These are phyloP conservation scores for Pythium myriotylum DNA, from an alignment of 352 stramenopile genomes.

Conservation along the genomic window DNA sequence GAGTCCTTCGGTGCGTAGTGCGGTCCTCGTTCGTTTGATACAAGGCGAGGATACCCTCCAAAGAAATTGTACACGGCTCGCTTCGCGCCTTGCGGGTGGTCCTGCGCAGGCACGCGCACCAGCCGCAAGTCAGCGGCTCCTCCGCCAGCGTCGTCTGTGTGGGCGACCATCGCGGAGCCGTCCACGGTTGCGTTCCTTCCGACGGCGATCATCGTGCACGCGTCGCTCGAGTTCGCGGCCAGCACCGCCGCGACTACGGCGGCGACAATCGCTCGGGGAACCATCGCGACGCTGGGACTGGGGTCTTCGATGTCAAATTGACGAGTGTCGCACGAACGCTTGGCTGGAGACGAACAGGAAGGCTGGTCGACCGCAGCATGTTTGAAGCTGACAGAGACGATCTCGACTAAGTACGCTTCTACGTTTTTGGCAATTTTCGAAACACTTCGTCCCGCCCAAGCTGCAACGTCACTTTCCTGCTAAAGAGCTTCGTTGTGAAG, in stretches of 20 bases:
- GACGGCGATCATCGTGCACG: slow-evolving; percentile 81
- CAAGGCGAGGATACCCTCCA: slow-evolving; percentile 51
- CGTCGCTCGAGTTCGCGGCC: slow-evolving; percentile 22
- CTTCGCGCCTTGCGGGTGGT: slow-evolving; percentile 35
- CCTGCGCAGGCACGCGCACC: slow-evolving; percentile 74
- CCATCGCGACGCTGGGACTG: background rate
- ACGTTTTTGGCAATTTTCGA: background rate
- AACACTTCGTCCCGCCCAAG: background rate
- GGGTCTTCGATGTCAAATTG: background rate
- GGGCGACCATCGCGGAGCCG: slow-evolving; percentile 73
- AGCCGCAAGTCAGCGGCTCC: slow-evolving; percentile 80
- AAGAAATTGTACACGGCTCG: slow-evolving; percentile 52
- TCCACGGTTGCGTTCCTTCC: slow-evolving; percentile 62
- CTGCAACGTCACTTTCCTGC: too few relatives aligned
- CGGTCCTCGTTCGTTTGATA: slow-evolving; percentile 58
- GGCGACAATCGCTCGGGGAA: background rate
- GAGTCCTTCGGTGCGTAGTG: slow-evolving; percentile 45
- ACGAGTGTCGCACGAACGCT: background rate
- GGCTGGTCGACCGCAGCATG: background rate
- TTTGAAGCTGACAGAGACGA: background rate
- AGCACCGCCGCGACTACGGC: slow-evolving; percentile 17
- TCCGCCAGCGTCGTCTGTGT: slow-evolving; percentile 63
- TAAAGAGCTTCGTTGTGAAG: too few relatives aligned
- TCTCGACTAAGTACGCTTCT: background rate
- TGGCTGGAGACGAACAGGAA: background rate